Percentiles rank a stretch among this genome's conserved stretches.
phyloP scores from a whole-genome alignment of 305 asterid genomes.

The Coffea humblotiana region DNA sequence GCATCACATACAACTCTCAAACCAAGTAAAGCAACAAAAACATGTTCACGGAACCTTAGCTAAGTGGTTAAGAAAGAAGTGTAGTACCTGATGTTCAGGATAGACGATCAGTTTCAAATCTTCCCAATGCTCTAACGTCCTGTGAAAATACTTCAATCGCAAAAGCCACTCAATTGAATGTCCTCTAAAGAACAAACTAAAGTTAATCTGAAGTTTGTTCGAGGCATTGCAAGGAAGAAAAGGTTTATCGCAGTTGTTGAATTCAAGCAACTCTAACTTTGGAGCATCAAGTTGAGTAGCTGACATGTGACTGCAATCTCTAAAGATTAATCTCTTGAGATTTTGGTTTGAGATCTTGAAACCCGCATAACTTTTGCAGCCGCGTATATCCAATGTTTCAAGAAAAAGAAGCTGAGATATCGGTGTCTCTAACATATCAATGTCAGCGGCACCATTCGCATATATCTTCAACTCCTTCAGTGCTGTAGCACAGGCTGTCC shows the following conservation, averaged over 20 bases:
- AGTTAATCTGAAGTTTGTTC: too few relatives aligned
- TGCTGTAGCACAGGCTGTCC: neutral
- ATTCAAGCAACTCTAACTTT: conserved; percentile 2
- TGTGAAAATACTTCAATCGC: too few relatives aligned
- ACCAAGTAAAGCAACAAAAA: too few relatives aligned
- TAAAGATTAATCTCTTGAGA: conserved; percentile 11
- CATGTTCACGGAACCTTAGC: too few relatives aligned
- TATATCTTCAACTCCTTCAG: conserved; percentile 5
- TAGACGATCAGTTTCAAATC: too few relatives aligned
- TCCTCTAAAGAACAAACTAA: too few relatives aligned
- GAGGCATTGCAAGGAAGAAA: neutral
- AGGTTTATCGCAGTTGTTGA: neutral
- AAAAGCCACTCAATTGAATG: too few relatives aligned
- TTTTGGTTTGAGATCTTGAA: conserved; percentile 10
- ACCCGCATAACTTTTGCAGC: neutral
- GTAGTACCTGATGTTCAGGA: too few relatives aligned
- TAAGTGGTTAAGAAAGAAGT: too few relatives aligned
- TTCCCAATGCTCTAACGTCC: too few relatives aligned
- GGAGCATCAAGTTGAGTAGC: conserved; percentile 6
- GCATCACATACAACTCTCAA: too few relatives aligned
- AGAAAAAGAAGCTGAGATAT: conserved; percentile 10
- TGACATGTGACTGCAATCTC: neutral
- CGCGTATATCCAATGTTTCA: conserved; percentile 1
- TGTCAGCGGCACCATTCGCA: neutral
- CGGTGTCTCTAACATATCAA: neutral